These are phyloP conservation scores for Brassica hybrid DNA, from an alignment of 441 rosid species.

Conservation along the genomic window DNA sequence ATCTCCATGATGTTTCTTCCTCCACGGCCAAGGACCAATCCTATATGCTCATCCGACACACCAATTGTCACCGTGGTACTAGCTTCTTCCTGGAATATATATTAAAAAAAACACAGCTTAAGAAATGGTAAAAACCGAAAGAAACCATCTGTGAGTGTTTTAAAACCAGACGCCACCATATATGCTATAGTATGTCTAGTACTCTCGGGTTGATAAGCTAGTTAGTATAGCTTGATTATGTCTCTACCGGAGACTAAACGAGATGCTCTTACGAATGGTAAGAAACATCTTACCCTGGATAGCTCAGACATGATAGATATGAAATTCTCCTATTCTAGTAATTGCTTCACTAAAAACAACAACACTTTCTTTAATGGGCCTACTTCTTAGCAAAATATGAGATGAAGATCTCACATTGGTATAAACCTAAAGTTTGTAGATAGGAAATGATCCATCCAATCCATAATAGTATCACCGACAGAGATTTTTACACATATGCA, in stretches of 20 bases:
- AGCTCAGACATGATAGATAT: too few relatives aligned
- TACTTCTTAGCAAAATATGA: background rate
- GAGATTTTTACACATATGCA: too few relatives aligned
- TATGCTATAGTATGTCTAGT: too few relatives aligned
- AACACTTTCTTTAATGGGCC: background rate
- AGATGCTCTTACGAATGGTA: too few relatives aligned
- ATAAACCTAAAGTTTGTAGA: constrained; percentile 3
- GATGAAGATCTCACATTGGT: background rate
- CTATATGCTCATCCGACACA: constrained; percentile 89
- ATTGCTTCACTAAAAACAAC: background rate
- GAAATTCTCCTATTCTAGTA: background rate
- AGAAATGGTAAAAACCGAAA: background rate
- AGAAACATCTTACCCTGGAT: too few relatives aligned
- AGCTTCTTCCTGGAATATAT: constrained; percentile 74
- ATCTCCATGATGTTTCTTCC: constrained; percentile 97
- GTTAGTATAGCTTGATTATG: too few relatives aligned
- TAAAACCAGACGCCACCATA: too few relatives aligned
- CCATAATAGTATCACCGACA: background rate
- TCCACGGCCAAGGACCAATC: constrained; percentile 95
- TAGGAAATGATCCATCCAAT: background rate
- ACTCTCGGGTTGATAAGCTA: too few relatives aligned
- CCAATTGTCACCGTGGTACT: constrained; percentile 81
- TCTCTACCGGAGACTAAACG: too few relatives aligned
- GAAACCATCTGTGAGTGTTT: too few relatives aligned
- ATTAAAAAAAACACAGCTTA: constrained; percentile 15